Base-by-base conservation (phyloP, 768 basidiomycete species). In the Roridomyces roridus region DNA sequence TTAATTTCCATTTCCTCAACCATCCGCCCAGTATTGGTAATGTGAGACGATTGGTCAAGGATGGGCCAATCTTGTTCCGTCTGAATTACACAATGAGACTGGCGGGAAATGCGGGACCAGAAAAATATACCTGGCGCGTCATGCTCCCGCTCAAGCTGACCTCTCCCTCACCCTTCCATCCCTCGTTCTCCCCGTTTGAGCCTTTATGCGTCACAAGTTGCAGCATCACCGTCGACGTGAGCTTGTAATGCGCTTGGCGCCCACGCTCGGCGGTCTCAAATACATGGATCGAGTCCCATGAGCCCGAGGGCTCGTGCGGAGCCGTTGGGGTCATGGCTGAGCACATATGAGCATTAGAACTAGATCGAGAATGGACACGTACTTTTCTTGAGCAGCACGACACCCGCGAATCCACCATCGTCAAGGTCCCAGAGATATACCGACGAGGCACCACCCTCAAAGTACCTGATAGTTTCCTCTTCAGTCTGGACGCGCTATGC, bases 1-100 rank as follows among this genome's bases (percentile, higher is more conserved):
- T 98, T 98, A 71, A 96, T 94, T 75, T 99, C 97, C 93, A 96
- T 96, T 62, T 98, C 97, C 73, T 99, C 97, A 60, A 99, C 88
- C 88, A 98, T 90, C 63, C 83, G 84, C 5, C 97, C 97, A n/a
- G 89, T 88, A 72, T 98, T 98, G 39, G 86, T 84, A 55, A 99
- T 90, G 74, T 99, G 97, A 37, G 92, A 89, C 20, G 88, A 83
- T 37, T 82, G 70, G 63, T 92, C 91, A 31, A 91, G 87, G 47
- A 97, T 68, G 23, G 93, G 85, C 74, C 83, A 89, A 70, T 96
- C 96, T 71, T 91, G 88, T 70, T 96, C 95, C 26, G 85, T 84
- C 94, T 96, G 58, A 47, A 57, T 39, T 51, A 55, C 15, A 46
- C 39, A 63, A 64, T 36, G 39, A 43, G 23, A 60, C 29, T 51